Base-by-base conservation (phyloP, 805 yeast species). In the Starmerella davenportii region DNA sequence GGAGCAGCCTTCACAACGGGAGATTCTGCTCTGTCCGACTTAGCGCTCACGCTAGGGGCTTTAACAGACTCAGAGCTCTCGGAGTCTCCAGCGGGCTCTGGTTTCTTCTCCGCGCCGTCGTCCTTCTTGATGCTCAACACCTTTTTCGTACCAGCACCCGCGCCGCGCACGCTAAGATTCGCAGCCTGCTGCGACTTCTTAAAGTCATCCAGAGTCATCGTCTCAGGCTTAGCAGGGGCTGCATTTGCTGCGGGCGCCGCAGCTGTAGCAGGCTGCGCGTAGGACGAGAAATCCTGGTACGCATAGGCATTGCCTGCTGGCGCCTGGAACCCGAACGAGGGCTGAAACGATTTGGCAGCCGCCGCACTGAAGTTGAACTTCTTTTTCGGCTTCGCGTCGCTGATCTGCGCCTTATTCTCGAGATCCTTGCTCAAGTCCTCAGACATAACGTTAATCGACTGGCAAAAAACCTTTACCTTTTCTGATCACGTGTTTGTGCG, bases 151-250 rank as follows among this genome's bases (percentile, higher is more conserved):
- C 45, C 38, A 14, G 35, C 38, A 4, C 37, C 13, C 4, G 31
- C 19, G 37, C 43, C 44, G n/a, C 53, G 53, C 29, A 45, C 43
- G 45, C 44, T 51, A 36, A 51, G 39, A 31, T 41, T 43, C 17
- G 47, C 14, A 30, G 45, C 43, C 38, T 43, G 38, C 28, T 40
- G 38, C 43, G 46, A 39, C 30, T 47, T 41, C 46, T 48, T 43
- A 44, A 38, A 49, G 45, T 50, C 50, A 24, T 51, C 55, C 14
- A 50, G 39, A 13, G 51, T 47, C 40, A 50, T 37, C 2, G 50
- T 43, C 37, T 15, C 41, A 1, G 43, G 28, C 11, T 31, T 25
- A 17, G 36, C 32, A 21, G 41, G 32, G 16, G 25, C 38, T 0
- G 43, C 39, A 15, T 30, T 21, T 27, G 35, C 23, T 7, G 44